Evolutionary conservation across 2,329 filamentous ascomycete genomes (phyloP).

Genomic region (Plectosphaerella sp.): DNA sequence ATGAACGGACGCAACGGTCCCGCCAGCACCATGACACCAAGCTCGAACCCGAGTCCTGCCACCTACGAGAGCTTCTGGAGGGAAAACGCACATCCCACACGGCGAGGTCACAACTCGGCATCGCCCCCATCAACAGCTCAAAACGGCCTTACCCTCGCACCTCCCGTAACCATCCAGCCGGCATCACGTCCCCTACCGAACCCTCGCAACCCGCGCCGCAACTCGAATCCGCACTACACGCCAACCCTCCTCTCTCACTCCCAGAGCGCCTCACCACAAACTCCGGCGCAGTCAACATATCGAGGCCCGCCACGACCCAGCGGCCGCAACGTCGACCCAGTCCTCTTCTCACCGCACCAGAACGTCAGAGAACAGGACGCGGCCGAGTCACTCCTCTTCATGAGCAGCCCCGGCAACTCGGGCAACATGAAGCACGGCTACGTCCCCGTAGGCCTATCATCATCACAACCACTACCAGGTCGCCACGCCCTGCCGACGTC

Average conservation of each 20-base stretch:
- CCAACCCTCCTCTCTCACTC: slow-evolving; percentile 46
- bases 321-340: slow-evolving; percentile 33
- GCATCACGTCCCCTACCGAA: slow-evolving; percentile 24
- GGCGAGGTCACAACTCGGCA: slow-evolving; percentile 13
- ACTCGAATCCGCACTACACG: slow-evolving; percentile 44
- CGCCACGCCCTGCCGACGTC: slow-evolving; percentile 40
- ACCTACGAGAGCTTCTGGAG: slow-evolving; percentile 41
- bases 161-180: slow-evolving; percentile 51
- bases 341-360: slow-evolving; percentile 65
- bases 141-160: slow-evolving; percentile 38
- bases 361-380: slow-evolving; percentile 74
- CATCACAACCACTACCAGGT: slow-evolving; percentile 3
- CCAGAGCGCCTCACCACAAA: slow-evolving; percentile 39
- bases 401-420: slow-evolving; percentile 75
- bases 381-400: slow-evolving; percentile 73
- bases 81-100: slow-evolving; percentile 16
- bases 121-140: slow-evolving; percentile 31
- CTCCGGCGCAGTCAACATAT: slow-evolving; percentile 7
- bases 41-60: slow-evolving; percentile 14
- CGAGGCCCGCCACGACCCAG: slow-evolving; percentile 16
- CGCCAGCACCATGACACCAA: slow-evolving; percentile 14
- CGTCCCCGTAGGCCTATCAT: slow-evolving; percentile 31
- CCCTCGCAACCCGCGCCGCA: slow-evolving; percentile 40
- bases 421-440: slow-evolving; percentile 55
- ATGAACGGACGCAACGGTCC: slow-evolving; percentile 4